These are phyloP conservation scores for Prunus yedoensis DNA, from an alignment of 331 rosid species.

Conservation along the genomic window DNA sequence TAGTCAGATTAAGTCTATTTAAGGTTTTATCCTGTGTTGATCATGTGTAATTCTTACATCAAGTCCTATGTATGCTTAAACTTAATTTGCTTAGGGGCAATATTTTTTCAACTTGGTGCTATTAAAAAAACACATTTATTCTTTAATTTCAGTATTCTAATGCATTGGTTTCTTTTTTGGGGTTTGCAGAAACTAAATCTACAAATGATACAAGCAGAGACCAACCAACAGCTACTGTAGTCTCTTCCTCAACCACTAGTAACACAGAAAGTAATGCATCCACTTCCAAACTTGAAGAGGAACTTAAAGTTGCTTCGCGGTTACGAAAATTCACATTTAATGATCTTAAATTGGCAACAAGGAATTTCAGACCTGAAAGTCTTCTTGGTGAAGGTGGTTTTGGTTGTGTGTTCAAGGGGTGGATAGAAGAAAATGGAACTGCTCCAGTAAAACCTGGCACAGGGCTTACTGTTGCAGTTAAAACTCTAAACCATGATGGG, in stretches of 20 bases:
- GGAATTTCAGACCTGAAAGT: constrained; percentile 97
- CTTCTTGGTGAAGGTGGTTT: constrained; percentile 99
- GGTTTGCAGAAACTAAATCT: constrained; percentile 64
- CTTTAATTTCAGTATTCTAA: constrained; percentile 5
- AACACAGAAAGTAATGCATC: constrained; percentile 88
- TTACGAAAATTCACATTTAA: constrained; percentile 77
- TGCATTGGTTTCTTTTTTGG: constrained; percentile 14
- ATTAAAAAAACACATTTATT: neutral
- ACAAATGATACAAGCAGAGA: constrained; percentile 70
- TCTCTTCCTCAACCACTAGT: constrained; percentile 82
- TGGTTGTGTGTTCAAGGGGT: constrained; percentile 97
- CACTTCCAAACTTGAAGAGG: constrained; percentile 82
- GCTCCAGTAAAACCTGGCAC: constrained; percentile 98
- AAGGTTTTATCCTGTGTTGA: neutral
- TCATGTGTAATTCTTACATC: neutral
- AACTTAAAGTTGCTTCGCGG: constrained; percentile 86
- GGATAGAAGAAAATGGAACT: constrained; percentile 98
- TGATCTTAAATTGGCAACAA: constrained; percentile 88
- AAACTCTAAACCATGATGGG: constrained; percentile 94
- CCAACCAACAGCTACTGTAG: constrained; percentile 63
- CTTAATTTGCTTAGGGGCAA: neutral
- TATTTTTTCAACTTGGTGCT: constrained; percentile 1
- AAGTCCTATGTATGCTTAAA: constrained; percentile 8
- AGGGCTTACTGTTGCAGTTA: constrained; percentile 96
- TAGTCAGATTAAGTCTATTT: neutral